Evolutionary conservation across 2,329 filamentous ascomycete genomes (phyloP).

Genomic region (Neocucurbitaria cava): DNA sequence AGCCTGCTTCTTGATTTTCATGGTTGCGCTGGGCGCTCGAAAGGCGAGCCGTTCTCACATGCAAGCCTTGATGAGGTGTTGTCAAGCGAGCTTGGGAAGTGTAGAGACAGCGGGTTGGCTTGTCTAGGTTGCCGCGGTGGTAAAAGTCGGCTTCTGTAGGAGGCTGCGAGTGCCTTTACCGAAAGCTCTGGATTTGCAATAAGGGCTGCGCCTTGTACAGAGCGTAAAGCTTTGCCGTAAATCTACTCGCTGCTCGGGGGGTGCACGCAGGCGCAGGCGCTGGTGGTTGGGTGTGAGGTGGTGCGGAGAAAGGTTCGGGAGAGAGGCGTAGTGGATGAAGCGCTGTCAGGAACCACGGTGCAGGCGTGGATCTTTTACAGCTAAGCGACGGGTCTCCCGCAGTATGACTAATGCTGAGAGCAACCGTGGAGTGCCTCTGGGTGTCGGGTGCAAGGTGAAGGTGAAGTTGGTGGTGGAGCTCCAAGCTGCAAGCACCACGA

Average conservation of each 20-base stretch:
- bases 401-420: constrained; percentile 16
- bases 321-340: constrained; percentile 23
- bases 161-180: constrained; percentile 20
- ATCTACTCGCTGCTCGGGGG: not conserved
- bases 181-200: constrained; percentile 8
- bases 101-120: constrained; percentile 1
- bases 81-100: constrained; percentile 4
- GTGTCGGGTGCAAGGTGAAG: constrained; percentile 18
- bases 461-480: constrained; percentile 27
- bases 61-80: constrained; percentile 19
- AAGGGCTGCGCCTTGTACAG: constrained; percentile 5
- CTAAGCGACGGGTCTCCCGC: constrained; percentile 13
- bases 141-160: constrained; percentile 1
- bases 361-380: constrained; percentile 43
- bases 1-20: constrained; percentile 65
- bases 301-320: constrained; percentile 17
- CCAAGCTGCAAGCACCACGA: constrained; percentile 14
- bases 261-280: constrained; percentile 4
- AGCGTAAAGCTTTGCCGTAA: constrained; percentile 1
- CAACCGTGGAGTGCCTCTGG: constrained; percentile 10
- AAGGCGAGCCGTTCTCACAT: constrained; percentile 46
- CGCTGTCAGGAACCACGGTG: constrained; percentile 41
- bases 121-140: not conserved
- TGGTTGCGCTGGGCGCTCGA: constrained; percentile 49
- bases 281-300: not conserved